These are phyloP conservation scores for Raffaelea ambrosiae DNA, from an alignment of 2,329 filamentous ascomycete species.

Conservation along the genomic window DNA sequence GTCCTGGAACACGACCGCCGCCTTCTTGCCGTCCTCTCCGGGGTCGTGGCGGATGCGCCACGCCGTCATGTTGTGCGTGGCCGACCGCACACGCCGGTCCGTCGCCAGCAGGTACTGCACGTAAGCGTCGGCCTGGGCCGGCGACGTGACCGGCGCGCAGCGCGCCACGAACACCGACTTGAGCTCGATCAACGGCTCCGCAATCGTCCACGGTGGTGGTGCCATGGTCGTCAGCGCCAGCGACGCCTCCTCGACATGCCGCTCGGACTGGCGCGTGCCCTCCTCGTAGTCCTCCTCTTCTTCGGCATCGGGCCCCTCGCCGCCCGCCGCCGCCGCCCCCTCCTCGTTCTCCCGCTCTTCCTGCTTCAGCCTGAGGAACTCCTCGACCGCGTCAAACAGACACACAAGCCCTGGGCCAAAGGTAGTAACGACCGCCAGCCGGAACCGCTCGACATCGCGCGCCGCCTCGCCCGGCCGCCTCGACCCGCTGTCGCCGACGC, in stretches of 20 bases:
- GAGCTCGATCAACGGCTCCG: constrained; percentile 66
- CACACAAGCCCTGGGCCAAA: constrained; percentile 72
- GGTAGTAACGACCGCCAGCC: constrained; percentile 55
- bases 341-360: constrained; percentile 15
- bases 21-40: constrained; percentile 33
- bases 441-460: constrained; percentile 59
- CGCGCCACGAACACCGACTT: constrained; percentile 85
- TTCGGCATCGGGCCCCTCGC: background rate
- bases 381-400: constrained; percentile 84
- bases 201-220: constrained; percentile 60
- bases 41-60: constrained; percentile 67
- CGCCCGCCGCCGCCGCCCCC: constrained; percentile 9
- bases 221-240: constrained; percentile 10
- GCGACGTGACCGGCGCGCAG: constrained; percentile 59
- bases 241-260: background rate
- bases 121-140: constrained; percentile 61
- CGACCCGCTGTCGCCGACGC: constrained; percentile 55
- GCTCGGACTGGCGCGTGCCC: background rate
- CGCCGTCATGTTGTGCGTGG: constrained; percentile 92
- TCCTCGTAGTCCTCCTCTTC: background rate
- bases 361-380: constrained; percentile 42
- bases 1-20: constrained; percentile 62
- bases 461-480: constrained; percentile 60
- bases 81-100: constrained; percentile 76
- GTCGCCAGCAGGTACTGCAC: constrained; percentile 68